Percentiles rank a stretch among this genome's conserved stretches.
Evolutionary conservation across 306 rosid genomes (phyloP).

Genomic region (Hippophae gyantsensis): DNA sequence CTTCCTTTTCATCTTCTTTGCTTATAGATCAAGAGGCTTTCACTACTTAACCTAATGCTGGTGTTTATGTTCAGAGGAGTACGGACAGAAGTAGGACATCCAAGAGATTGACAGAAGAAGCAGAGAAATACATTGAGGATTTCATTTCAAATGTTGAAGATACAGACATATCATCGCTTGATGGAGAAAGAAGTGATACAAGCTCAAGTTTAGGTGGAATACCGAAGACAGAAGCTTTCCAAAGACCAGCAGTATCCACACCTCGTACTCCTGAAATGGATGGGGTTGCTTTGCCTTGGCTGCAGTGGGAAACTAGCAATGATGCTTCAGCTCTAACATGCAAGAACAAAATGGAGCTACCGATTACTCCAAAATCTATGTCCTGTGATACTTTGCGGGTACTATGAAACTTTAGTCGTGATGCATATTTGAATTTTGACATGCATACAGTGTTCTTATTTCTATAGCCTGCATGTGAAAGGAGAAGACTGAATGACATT

Average conservation of each 20-base stretch:
- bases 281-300: conserved; percentile 79
- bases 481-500: background rate
- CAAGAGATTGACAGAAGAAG: conserved; percentile 71
- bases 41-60: background rate
- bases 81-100: conserved; percentile 68
- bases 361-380: conserved; percentile 36
- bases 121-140: conserved; percentile 86
- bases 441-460: background rate
- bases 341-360: conserved; percentile 31
- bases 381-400: conserved; percentile 42
- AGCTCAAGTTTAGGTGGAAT: conserved; percentile 81
- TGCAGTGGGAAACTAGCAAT: conserved; percentile 81
- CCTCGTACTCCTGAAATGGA: conserved; percentile 63
- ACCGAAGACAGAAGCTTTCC: conserved; percentile 37
- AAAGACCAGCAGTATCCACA: conserved; percentile 34
- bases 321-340: conserved; percentile 41
- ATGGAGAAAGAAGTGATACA: conserved; percentile 93
- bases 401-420: background rate
- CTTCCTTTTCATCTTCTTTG: conserved; percentile 1
- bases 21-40: background rate
- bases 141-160: conserved; percentile 93
- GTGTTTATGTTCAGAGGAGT: conserved; percentile 49
- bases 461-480: background rate
- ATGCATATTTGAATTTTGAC: too few relatives aligned
- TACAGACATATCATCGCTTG: conserved; percentile 85